Evolutionary conservation across 305 asterid species (phyloP).

Genomic region (Solanum aculeatissimum): DNA sequence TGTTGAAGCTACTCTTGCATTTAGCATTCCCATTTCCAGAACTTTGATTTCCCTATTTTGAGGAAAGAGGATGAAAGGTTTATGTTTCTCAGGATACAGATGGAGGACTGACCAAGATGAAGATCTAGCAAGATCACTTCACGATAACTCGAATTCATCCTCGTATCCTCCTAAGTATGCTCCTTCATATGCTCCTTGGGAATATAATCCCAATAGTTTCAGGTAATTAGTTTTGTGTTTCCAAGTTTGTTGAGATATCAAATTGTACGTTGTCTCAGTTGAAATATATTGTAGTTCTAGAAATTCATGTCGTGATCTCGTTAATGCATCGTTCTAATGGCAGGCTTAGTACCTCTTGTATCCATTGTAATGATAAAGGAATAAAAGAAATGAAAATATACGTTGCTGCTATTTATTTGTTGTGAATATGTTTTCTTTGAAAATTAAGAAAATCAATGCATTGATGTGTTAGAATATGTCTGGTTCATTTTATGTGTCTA

Average conservation of each 20-base stretch:
- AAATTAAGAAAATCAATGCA: background rate
- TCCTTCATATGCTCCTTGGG: constrained; percentile 42
- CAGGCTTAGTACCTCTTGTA: background rate
- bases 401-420: background rate
- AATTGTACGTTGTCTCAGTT: background rate
- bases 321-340: background rate
- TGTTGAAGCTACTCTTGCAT: background rate
- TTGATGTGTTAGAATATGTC: background rate
- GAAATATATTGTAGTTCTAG: background rate
- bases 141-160: constrained; percentile 38
- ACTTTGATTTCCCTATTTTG: background rate
- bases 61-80: background rate
- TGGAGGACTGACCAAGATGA: constrained; percentile 38
- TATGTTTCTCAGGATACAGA: constrained; percentile 38
- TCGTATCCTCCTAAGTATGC: constrained; percentile 35
- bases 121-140: constrained; percentile 44
- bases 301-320: background rate
- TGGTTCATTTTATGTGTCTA: background rate
- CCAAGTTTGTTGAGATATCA: background rate
- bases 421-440: background rate
- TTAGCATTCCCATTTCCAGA: background rate
- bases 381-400: background rate
- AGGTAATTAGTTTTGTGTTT: background rate
- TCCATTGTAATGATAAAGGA: background rate
- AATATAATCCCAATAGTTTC: constrained; percentile 11